Base-by-base conservation (phyloP, 768 basidiomycete genomes). In the Jaapia argillacea region DNA sequence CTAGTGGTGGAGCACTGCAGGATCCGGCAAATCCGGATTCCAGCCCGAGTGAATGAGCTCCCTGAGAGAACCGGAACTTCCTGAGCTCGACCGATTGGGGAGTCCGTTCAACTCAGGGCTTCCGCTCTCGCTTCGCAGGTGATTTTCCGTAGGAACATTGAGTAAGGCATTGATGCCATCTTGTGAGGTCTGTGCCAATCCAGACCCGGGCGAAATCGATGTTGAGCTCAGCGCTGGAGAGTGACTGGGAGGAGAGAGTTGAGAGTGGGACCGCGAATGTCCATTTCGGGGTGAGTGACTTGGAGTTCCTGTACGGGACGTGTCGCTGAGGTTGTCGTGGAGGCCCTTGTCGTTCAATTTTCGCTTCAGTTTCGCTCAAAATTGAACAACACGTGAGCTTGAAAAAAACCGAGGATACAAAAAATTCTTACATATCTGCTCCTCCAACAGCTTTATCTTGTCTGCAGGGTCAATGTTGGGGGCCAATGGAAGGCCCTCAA, bases 21-120 rank as follows among this genome's bases (percentile, higher is more conserved):
- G 87, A 50, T 86, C 80, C 35, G 87, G 87, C 10, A 91, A 68
- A 53, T 91, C 87, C 22, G 85, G 74, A 61, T 89, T 85, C 87
- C 87, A 90, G 1, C 88, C 87, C 16, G 77, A 72, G 53, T 79
- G 77, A 10, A 88, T 64, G 31, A 91, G 60, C 39, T 82, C 77
- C 62, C 79, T 69, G 51, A 80, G 69, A 3, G 74, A 68, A 51
- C 81, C 75, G 2, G 72, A 54, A 21, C 37, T 38, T 7, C 7
- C 7, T 10, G 37, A 12, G 13, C 21, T 22, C 10, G 37, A 38
- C 37, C 10, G 28, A 10, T n/a, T n/a, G 28, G 10, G 16, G 10
- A 33, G 28, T 33, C 28, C 37, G 37, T 10, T n/a, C n/a, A 22
- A 21, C 21, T 38, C 37, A 21, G 37, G 37, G 22, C 37, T 10